Evolutionary conservation across 306 rosid species (phyloP), one percentile per base, ranked within the genome.

Genomic region (Vicia sativa): DNA sequence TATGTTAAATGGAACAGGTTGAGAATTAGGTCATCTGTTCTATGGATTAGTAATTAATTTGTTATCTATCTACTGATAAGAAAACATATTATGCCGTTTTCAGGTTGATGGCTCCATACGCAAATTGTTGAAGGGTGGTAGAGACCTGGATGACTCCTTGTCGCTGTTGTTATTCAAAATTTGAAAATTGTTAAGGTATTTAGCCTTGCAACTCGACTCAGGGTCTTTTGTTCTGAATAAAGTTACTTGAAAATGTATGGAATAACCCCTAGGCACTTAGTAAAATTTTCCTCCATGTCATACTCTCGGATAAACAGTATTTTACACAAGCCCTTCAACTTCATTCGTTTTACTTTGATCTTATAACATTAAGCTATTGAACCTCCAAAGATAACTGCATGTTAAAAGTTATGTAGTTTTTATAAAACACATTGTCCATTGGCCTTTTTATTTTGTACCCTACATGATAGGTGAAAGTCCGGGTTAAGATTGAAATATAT

Each of bases 111-210:
- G 71, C 48, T 74, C 91, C 19, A 5, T 68, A 16, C 62, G 85
- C 75, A 89, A 89, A 79, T 77, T 88, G 82, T 50, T 90, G 72
- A 88, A 81, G 74, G 73, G 83, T 79, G 89, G 87, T 69, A 81
- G 85, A 78, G 98, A 88, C 52, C 77, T 93, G 31, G 86, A 93
- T 44, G 89, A 90, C 56, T 72, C 78, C 67, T 77, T 93, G 52
- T 77, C 3, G 97, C 98, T 62, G 91, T 78, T 69, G 80, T 86
- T 62, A 85, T 93, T 79, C 83, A 75, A 74, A 90, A 88, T 82
- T 80, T 93, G 85, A 93, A 85, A 88, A 86, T 85, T 67, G 87
- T 90, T 66, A 76, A 83, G 96, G 98, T 90, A 76, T 70, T 73
- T 54, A 62, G 46, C 56, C 58, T 83, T 67, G 61, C 57, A 9